Conservation (phyloP, 2,329 filamentous ascomycete species). For the Fusarium gaditjirri region DNA sequence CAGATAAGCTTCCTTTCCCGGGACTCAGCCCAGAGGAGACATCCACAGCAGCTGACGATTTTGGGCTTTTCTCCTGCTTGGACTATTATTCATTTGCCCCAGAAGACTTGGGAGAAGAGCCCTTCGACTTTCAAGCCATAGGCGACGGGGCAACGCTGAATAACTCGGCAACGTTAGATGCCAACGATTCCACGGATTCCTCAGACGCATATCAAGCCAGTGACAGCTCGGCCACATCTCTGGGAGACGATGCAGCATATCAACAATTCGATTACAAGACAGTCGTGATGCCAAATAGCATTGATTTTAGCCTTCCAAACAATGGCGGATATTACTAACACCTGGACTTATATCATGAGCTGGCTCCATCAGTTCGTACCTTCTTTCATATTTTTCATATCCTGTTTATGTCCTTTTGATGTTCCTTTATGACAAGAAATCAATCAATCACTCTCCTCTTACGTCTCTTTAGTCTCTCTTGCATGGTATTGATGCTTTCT, state of each 20-base stretch:
- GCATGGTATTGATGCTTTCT: neutral
- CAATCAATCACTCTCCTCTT: neutral
- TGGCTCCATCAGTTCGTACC: too few relatives aligned
- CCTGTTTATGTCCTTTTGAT: too few relatives aligned
- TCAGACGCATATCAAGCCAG: conserved; percentile 22
- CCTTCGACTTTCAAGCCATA: conserved; percentile 2
- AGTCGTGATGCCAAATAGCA: neutral
- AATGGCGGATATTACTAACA: neutral
- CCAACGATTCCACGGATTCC: conserved; percentile 17
- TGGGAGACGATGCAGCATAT: conserved; percentile 22
- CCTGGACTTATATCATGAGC: neutral
- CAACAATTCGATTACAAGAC: conserved; percentile 16
- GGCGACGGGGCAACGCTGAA: neutral
- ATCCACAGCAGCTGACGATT: neutral
- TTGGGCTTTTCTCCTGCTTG: conserved; percentile 5
- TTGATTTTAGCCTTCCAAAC: neutral
- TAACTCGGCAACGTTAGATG: neutral
- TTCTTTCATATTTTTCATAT: neutral
- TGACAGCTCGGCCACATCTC: conserved; percentile 28
- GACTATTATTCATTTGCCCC: neutral
- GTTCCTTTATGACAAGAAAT: neutral
- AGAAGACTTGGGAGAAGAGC: neutral
- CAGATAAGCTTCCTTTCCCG: conserved; percentile 13
- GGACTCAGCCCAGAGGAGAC: conserved; percentile 27
- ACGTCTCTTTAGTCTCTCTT: neutral